phyloP scores from a whole-genome alignment of 768 basidiomycete species.

The Boletus tomentosulus region DNA sequence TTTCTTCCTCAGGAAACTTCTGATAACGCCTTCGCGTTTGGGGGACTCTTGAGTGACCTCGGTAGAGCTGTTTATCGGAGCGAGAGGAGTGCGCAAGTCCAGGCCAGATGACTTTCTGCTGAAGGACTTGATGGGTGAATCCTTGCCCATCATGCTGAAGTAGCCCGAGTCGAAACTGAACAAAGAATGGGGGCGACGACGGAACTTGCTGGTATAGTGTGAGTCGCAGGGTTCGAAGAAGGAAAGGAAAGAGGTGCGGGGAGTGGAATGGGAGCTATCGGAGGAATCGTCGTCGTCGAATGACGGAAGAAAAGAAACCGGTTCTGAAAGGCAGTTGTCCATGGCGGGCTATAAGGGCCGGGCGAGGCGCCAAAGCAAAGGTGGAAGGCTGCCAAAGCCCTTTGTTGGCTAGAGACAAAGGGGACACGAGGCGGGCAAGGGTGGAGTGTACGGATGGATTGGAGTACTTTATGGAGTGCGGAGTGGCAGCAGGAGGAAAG shows the following conservation, averaged over 20 bases:
- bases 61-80: slow-evolving; percentile 2
- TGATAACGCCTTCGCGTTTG: slow-evolving; percentile 23
- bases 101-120: slow-evolving; percentile 6
- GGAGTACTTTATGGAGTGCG: slow-evolving; percentile 5
- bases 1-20: slow-evolving; percentile 18
- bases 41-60: slow-evolving; percentile 8
- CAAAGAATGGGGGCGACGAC: slow-evolving; percentile 17
- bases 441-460: not conserved
- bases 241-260: slow-evolving; percentile 17
- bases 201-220: not conserved
- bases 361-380: slow-evolving; percentile 19
- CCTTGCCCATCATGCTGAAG: slow-evolving; percentile 24
- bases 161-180: slow-evolving; percentile 29
- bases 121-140: slow-evolving; percentile 10
- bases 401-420: slow-evolving; percentile 28
- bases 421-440: slow-evolving; percentile 8
- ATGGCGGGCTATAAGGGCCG: slow-evolving; percentile 19
- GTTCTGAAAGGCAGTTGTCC: slow-evolving; percentile 9
- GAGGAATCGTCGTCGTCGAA: slow-evolving; percentile 15
- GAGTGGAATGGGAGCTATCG: slow-evolving; percentile 14
- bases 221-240: slow-evolving; percentile 2
- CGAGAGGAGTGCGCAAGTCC: slow-evolving; percentile 13
- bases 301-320: slow-evolving; percentile 11
- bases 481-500: not conserved
- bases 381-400: slow-evolving; percentile 18